phyloP scores from a whole-genome alignment of 768 basidiomycete genomes.

The Pulveroboletus ravenelii region DNA sequence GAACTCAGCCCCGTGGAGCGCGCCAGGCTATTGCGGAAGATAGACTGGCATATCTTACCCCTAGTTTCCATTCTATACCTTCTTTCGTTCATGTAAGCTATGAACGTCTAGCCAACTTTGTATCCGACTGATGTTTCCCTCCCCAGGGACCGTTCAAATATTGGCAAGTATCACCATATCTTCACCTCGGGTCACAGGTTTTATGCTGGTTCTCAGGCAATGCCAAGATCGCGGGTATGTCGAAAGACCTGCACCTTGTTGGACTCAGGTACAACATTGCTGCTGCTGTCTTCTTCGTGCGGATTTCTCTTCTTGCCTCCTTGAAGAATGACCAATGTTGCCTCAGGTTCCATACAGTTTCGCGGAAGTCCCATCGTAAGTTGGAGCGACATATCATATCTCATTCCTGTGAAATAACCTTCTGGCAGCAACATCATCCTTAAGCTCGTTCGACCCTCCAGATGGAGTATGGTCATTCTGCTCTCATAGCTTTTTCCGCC shows the following conservation, averaged over 20 bases:
- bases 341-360: neutral
- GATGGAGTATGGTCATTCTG: conserved; percentile 28
- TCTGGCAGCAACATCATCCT: conserved; percentile 34
- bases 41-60: neutral
- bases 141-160: neutral
- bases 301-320: neutral
- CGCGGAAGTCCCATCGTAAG: conserved; percentile 1
- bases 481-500: neutral
- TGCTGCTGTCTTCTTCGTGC: neutral
- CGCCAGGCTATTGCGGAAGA: neutral
- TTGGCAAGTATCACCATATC: neutral
- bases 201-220: neutral
- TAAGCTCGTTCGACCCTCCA: conserved; percentile 34
- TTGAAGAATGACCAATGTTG: neutral
- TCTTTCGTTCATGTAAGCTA: neutral
- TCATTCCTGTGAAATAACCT: neutral
- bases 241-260: neutral
- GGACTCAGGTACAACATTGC: neutral
- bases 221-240: neutral
- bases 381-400: neutral
- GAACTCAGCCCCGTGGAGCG: neutral
- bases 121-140: neutral
- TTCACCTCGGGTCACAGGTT: neutral
- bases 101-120: neutral
- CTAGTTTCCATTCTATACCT: neutral